Percentiles rank a stretch among this genome's conserved stretches.
These are phyloP conservation scores for Coniochaeta sp. DNA, from an alignment of 2,329 filamentous ascomycete genomes.

Conservation along the genomic window DNA sequence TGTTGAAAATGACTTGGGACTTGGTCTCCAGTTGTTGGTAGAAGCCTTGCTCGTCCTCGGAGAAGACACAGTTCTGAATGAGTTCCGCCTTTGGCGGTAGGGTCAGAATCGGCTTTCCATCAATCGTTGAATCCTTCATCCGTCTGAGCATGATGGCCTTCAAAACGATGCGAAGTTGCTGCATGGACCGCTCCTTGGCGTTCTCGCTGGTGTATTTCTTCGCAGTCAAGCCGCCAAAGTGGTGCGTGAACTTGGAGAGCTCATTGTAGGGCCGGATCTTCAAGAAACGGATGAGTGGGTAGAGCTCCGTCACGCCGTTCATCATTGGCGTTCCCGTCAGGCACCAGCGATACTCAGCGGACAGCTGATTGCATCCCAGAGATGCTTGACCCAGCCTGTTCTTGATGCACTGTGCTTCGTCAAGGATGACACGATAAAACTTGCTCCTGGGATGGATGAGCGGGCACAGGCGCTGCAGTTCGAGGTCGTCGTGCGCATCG, in stretches of 20 bases:
- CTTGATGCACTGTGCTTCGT: slow-evolving; percentile 78
- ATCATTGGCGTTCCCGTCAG: slow-evolving; percentile 84
- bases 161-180: slow-evolving; percentile 64
- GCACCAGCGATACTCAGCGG: slow-evolving; percentile 60
- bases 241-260: slow-evolving; percentile 51
- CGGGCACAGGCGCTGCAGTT: slow-evolving; percentile 35
- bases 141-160: slow-evolving; percentile 77
- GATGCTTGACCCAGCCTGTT: slow-evolving; percentile 59
- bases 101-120: slow-evolving; percentile 68
- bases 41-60: slow-evolving; percentile 54
- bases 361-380: slow-evolving; percentile 50
- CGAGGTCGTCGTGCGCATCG: slow-evolving; percentile 21
- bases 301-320: slow-evolving; percentile 75
- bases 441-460: slow-evolving; percentile 51
- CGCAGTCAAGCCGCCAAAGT: slow-evolving; percentile 31
- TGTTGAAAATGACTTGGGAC: slow-evolving; percentile 67
- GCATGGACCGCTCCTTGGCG: slow-evolving; percentile 58
- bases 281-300: slow-evolving; percentile 70
- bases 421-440: slow-evolving; percentile 67
- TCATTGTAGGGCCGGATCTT: slow-evolving; percentile 67
- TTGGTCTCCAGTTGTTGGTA: slow-evolving; percentile 61
- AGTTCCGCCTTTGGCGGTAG: slow-evolving; percentile 60
- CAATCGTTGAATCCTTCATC: slow-evolving; percentile 70
- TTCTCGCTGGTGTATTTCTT: slow-evolving; percentile 27
- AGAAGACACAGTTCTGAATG: slow-evolving; percentile 57